Evolutionary conservation across 2,329 filamentous ascomycete species (phyloP).

Genomic region (Pseudodiploospora longispora): DNA sequence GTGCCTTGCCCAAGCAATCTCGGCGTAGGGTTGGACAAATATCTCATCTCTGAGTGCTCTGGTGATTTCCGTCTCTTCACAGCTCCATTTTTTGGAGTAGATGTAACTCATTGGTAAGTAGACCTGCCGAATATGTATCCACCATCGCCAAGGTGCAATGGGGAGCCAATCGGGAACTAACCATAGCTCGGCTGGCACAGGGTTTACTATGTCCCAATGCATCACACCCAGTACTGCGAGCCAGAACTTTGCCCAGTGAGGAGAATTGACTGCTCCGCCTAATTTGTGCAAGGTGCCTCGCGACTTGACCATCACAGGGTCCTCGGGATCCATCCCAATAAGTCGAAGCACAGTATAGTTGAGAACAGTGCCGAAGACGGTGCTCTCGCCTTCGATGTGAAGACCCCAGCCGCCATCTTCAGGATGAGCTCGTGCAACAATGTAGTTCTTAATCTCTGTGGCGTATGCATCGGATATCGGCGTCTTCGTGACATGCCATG

Average conservation of each 20-base stretch:
- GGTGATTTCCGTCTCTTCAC: conserved; percentile 67
- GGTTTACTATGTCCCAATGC: conserved; percentile 90
- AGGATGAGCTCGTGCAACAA: conserved; percentile 75
- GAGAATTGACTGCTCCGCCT: conserved; percentile 73
- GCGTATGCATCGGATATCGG: conserved; percentile 72
- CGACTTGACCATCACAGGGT: conserved; percentile 78
- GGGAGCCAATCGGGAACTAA: conserved; percentile 85
- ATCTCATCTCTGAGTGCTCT: conserved; percentile 70
- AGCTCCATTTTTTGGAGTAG: conserved; percentile 75
- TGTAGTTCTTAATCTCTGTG: conserved; percentile 86
- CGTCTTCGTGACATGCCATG: conserved; percentile 84
- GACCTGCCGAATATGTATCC: conserved; percentile 98
- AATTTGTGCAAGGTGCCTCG: conserved; percentile 74
- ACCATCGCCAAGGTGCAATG: conserved; percentile 88
- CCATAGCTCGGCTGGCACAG: conserved; percentile 90
- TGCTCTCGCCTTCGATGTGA: conserved; percentile 89
- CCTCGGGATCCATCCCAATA: conserved; percentile 74
- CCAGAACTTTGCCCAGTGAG: conserved; percentile 98
- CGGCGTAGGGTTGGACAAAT: conserved; percentile 68
- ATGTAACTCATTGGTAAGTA: conserved; percentile 87
- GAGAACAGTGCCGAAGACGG: conserved; percentile 80
- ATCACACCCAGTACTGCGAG: conserved; percentile 74
- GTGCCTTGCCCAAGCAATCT: conserved; percentile 68
- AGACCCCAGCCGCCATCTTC: conserved; percentile 95
- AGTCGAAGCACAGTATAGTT: conserved; percentile 80